These are phyloP conservation scores for Aristolochia californica DNA, from an alignment of 164 flowering plant genomes.

Conservation along the genomic window DNA sequence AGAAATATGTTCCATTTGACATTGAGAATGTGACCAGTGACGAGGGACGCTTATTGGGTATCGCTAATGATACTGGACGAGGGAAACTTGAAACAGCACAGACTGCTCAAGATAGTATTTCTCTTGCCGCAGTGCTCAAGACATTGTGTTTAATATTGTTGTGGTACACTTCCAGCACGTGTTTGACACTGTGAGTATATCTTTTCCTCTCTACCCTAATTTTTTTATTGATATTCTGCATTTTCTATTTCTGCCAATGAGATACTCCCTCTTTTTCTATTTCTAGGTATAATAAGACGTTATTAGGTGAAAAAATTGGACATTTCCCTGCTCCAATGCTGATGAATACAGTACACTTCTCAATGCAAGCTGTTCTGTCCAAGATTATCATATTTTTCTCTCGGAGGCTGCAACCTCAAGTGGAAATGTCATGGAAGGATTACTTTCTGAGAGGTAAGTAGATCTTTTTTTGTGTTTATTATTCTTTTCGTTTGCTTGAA, in stretches of 20 bases:
- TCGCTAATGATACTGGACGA: conserved; percentile 14
- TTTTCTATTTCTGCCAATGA: background rate
- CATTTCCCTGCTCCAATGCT: conserved; percentile 94
- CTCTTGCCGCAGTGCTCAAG: conserved; percentile 52
- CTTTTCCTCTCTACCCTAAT: background rate
- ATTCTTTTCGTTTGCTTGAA: background rate
- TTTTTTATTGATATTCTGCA: conserved; percentile 1
- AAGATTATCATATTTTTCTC: conserved; percentile 57
- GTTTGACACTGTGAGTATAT: conserved; percentile 76
- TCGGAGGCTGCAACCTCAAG: conserved; percentile 45
- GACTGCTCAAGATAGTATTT: conserved; percentile 20
- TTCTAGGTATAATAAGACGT: conserved; percentile 77
- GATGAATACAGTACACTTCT: conserved; percentile 91
- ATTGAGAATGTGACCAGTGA: conserved; percentile 33
- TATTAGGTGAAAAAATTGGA: conserved; percentile 89
- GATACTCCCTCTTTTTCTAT: conserved; percentile 2
- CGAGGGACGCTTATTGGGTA: conserved; percentile 15
- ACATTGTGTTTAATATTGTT: conserved; percentile 66
- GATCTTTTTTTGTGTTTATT: background rate
- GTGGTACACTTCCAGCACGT: conserved; percentile 87
- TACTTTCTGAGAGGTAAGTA: conserved; percentile 68
- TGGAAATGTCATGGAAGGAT: conserved; percentile 80
- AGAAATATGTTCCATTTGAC: conserved; percentile 46
- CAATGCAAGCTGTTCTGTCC: conserved; percentile 93
- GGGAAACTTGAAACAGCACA: conserved; percentile 11